These are phyloP conservation scores for Carex myosuroides DNA, from an alignment of 176 grass and related monocot species.

Conservation along the genomic window DNA sequence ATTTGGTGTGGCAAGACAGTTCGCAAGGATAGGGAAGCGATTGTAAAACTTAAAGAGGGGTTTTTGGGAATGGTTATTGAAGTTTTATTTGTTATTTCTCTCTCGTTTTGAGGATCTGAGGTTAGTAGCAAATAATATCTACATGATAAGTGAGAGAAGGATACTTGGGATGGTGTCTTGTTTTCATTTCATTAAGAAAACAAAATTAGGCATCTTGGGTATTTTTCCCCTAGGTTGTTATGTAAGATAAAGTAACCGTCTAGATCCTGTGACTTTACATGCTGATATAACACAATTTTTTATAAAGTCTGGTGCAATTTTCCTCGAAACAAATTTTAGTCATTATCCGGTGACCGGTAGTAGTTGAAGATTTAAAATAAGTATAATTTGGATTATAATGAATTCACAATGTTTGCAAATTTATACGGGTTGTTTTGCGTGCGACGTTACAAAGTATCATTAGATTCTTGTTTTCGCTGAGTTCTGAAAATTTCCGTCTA, in stretches of 20 bases:
- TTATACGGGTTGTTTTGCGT: not conserved
- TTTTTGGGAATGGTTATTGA: not conserved
- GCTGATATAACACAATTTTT: constrained; percentile 9
- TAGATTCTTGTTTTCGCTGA: not conserved
- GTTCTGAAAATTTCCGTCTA: not conserved
- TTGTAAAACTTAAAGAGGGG: constrained; percentile 10
- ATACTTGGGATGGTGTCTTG: not conserved
- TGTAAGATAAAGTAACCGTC: not conserved
- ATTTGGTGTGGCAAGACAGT: constrained; percentile 77
- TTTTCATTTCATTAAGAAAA: not conserved
- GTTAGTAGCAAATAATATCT: not conserved
- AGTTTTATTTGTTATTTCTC: not conserved
- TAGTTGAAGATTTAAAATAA: not conserved
- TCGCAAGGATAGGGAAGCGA: constrained; percentile 61
- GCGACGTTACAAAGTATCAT: not conserved
- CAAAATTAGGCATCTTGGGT: not conserved
- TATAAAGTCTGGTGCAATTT: not conserved
- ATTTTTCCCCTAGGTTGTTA: not conserved
- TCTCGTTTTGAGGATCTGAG: not conserved
- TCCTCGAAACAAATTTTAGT: not conserved
- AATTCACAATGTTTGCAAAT: not conserved
- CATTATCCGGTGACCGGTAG: not conserved
- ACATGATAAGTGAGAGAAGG: constrained; percentile 4
- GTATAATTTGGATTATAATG: not conserved
- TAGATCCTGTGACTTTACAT: not conserved